These are phyloP conservation scores for Phytophthora sp. DNA, from an alignment of 352 stramenopile genomes.

Conservation along the genomic window DNA sequence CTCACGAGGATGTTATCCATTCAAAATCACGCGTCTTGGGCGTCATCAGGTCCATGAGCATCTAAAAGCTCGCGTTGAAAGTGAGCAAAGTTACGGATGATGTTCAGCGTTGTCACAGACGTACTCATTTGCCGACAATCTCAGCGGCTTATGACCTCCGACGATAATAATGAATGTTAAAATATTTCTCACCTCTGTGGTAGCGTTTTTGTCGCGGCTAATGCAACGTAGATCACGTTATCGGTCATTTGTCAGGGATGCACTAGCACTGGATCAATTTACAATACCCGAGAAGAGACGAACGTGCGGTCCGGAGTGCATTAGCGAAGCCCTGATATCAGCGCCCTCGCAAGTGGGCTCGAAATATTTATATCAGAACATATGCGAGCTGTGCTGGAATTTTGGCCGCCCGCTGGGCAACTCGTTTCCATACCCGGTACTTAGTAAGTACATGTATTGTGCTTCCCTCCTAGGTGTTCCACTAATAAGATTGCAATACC, in stretches of 20 bases:
- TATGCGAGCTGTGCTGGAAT: no score
- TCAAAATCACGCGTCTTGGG: slow-evolving; percentile 19
- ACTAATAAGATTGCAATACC: no score
- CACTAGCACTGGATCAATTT: slow-evolving; percentile 25
- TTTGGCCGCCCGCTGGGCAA: no score
- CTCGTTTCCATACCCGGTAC: no score
- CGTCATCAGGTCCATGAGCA: no score
- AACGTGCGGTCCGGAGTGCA: slow-evolving; percentile 36
- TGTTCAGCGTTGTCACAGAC: slow-evolving; percentile 21
- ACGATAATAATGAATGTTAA: slow-evolving; percentile 2
- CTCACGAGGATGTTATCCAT: no score
- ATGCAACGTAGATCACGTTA: slow-evolving; percentile 24
- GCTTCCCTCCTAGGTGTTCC: no score
- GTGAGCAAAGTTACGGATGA: slow-evolving; percentile 27
- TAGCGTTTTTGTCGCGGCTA: slow-evolving; percentile 7
- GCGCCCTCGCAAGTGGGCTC: slow-evolving; percentile 21
- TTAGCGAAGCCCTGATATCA: slow-evolving; percentile 18
- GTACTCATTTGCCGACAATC: slow-evolving; percentile 34
- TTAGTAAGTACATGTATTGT: no score
- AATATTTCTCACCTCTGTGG: not conserved
- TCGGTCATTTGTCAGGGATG: slow-evolving; percentile 32
- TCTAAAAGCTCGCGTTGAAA: slow-evolving; percentile 39
- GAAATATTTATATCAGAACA: slow-evolving; percentile 32
- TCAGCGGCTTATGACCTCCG: slow-evolving; percentile 24
- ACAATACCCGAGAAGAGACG: slow-evolving; percentile 33